phyloP scores from a whole-genome alignment of 1,284 basidiomycete species.

The Trichosporon ovoides region DNA sequence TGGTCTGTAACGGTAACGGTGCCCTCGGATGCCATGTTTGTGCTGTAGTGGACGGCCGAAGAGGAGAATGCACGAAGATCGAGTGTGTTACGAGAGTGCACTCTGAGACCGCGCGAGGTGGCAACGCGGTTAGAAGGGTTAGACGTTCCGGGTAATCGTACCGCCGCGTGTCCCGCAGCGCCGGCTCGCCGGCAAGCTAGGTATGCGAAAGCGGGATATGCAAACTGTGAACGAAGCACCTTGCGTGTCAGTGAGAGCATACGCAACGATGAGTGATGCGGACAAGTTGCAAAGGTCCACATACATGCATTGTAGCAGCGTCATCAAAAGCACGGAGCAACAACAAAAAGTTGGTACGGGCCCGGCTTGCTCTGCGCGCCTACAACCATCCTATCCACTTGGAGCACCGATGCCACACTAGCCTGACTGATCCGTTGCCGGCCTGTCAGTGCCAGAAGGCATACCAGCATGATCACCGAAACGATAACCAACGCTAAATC shows the following conservation, averaged over 20 bases:
- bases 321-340: not conserved
- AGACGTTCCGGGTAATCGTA: not conserved
- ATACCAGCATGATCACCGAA: conserved; percentile 45
- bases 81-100: too few relatives aligned
- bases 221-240: too few relatives aligned
- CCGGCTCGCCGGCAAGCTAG: not conserved
- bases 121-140: not conserved
- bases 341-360: conserved; percentile 41
- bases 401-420: conserved; percentile 42
- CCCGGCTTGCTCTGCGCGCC: conserved; percentile 46
- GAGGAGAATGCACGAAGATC: not conserved
- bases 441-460: conserved; percentile 31
- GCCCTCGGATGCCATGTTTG: not conserved
- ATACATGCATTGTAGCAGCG: too few relatives aligned
- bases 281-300: too few relatives aligned
- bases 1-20: conserved; percentile 30
- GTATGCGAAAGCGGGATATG: too few relatives aligned
- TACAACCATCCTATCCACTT: conserved; percentile 44
- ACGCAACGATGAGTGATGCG: not conserved
- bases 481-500: conserved; percentile 28
- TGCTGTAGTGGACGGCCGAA: not conserved
- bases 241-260: not conserved
- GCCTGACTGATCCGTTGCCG: conserved; percentile 48
- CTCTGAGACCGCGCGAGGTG: not conserved
- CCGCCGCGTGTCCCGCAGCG: not conserved